phyloP scores from a whole-genome alignment of 768 basidiomycete genomes.

The Rickenella mellea region DNA sequence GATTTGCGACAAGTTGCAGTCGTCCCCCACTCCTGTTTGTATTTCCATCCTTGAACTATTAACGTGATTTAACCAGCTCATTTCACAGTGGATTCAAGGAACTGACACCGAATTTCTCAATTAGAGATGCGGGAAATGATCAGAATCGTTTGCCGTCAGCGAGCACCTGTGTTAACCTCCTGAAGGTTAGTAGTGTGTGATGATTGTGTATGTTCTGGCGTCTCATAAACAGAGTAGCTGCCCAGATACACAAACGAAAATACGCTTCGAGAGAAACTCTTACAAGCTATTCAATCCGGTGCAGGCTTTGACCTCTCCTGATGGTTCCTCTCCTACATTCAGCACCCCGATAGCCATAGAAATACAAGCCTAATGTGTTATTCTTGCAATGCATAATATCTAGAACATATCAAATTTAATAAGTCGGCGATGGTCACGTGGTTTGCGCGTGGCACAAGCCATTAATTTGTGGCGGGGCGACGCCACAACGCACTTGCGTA shows the following conservation, averaged over 20 bases:
- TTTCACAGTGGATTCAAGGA: slow-evolving; percentile 68
- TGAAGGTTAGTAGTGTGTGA: slow-evolving; percentile 49
- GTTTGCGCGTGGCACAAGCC: no score
- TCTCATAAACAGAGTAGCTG: slow-evolving; percentile 32
- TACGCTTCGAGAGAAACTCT: slow-evolving; percentile 61
- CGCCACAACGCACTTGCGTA: no score
- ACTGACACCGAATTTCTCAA: slow-evolving; percentile 80
- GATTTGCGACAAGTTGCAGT: slow-evolving; percentile 91
- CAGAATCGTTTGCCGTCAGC: slow-evolving; percentile 61
- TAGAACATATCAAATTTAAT: no score
- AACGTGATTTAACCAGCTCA: neutral
- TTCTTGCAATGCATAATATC: no score
- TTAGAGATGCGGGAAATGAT: slow-evolving; percentile 73
- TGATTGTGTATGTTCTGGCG: slow-evolving; percentile 1
- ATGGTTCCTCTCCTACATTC: no score
- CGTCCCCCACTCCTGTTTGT: slow-evolving; percentile 78
- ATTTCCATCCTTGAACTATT: neutral
- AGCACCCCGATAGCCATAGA: no score
- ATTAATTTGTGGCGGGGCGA: no score
- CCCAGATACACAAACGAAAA: slow-evolving; percentile 59
- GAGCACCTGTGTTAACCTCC: slow-evolving; percentile 85
- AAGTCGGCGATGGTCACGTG: no score
- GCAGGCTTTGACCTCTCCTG: slow-evolving; percentile 92
- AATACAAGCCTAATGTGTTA: no score
- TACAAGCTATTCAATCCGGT: slow-evolving; percentile 79